Conservation (phyloP, 106 monocot species). For the Platanthera guangdongensis region DNA sequence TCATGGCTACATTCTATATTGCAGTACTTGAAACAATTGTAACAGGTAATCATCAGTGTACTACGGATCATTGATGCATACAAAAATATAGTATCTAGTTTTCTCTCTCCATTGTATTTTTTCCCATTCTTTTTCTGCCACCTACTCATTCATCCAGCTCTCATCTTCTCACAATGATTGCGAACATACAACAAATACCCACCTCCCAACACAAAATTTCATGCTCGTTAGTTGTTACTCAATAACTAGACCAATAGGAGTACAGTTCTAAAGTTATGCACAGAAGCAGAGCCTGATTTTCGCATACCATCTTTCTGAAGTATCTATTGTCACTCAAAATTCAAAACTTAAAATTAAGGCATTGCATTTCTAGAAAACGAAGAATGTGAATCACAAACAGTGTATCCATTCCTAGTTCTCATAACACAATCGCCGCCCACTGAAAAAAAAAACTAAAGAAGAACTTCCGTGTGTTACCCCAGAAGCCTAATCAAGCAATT, state of each 20-base stretch:
- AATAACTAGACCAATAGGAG: neutral
- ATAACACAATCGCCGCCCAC: neutral
- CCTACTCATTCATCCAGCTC: no score
- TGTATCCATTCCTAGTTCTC: neutral
- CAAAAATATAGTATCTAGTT: no score
- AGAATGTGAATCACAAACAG: neutral
- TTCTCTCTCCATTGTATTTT: no score
- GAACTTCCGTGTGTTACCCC: neutral
- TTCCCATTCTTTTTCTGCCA: no score
- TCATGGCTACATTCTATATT: no score
- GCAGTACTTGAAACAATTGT: no score
- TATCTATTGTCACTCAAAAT: neutral
- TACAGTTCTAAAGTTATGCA: neutral
- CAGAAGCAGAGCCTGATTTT: neutral
- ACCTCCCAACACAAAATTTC: no score
- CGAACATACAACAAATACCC: no score
- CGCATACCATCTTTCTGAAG: neutral
- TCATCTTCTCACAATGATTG: no score
- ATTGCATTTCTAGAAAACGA: neutral
- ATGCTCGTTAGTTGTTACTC: no score
- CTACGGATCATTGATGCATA: no score
- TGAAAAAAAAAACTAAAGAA: neutral
- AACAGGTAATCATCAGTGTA: no score
- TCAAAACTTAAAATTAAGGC: neutral
- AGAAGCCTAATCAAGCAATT: neutral